Conservation (phyloP, 768 basidiomycete genomes). For the Infundibulicybe gibba region DNA sequence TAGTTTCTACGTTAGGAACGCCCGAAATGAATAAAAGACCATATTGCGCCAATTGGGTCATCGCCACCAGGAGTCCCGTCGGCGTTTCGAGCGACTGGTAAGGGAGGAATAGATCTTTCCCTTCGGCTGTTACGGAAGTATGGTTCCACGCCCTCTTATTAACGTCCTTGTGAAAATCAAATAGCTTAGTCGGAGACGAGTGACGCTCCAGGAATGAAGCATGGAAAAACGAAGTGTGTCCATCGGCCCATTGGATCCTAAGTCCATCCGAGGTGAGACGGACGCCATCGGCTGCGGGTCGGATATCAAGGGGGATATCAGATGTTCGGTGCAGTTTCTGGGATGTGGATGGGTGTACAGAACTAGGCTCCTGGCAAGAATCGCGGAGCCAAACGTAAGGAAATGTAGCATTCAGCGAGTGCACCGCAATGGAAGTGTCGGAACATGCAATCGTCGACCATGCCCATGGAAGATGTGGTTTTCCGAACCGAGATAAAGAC, state of each 20-base stretch:
- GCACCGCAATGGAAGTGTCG: constrained; percentile 27
- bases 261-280: constrained; percentile 40
- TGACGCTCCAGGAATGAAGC: constrained; percentile 43
- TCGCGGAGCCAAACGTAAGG: constrained; percentile 83
- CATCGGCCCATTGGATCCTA: constrained; percentile 52
- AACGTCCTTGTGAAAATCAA: constrained; percentile 41
- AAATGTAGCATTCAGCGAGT: constrained; percentile 42
- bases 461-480: neutral
- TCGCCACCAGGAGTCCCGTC: constrained; percentile 47
- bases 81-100: constrained; percentile 49
- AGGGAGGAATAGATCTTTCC: constrained; percentile 45
- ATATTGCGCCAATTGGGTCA: constrained; percentile 66
- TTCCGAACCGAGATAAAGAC: too few relatives aligned
- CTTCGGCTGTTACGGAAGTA: constrained; percentile 23
- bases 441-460: constrained; percentile 19
- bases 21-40: constrained; percentile 72
- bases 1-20: constrained; percentile 63
- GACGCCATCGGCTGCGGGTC: constrained; percentile 39
- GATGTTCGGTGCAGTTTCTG: constrained; percentile 77
- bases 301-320: constrained; percentile 52
- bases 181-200: constrained; percentile 22
- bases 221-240: constrained; percentile 55
- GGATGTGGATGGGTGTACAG: constrained; percentile 71
- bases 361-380: constrained; percentile 64
- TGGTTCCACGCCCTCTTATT: constrained; percentile 41